These are phyloP conservation scores for Fusarium longipes DNA, from an alignment of 2,329 filamentous ascomycete species.

Conservation along the genomic window DNA sequence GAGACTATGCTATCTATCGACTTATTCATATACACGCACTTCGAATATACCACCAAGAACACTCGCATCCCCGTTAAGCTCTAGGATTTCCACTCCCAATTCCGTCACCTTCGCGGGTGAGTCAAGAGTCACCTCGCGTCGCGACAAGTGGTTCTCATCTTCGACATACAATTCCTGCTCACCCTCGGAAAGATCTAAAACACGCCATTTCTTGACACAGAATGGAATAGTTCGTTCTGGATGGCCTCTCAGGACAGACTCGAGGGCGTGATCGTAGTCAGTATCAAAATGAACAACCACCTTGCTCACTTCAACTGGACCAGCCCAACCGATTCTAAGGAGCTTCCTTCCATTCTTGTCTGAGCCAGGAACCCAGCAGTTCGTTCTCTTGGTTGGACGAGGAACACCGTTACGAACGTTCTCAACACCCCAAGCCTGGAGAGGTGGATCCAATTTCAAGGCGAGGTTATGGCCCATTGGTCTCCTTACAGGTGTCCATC, in stretches of 20 bases:
- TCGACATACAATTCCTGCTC: background rate
- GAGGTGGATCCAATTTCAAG: background rate
- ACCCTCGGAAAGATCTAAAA: background rate
- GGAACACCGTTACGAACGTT: constrained; percentile 10
- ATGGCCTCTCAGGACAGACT: constrained; percentile 15
- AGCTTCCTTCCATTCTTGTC: background rate
- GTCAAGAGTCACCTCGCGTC: background rate
- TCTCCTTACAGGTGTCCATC: constrained; percentile 13
- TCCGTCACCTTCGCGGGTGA: background rate
- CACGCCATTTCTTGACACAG: constrained; percentile 16
- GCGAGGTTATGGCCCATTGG: constrained; percentile 13
- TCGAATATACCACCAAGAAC: constrained; percentile 13
- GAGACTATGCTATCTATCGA: fast-evolving
- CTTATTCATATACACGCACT: constrained; percentile 5
- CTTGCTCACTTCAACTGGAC: background rate
- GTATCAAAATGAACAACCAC: constrained; percentile 10
- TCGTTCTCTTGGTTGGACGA: constrained; percentile 5
- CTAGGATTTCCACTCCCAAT: constrained; percentile 7
- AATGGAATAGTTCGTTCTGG: constrained; percentile 14
- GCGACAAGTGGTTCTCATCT: constrained; percentile 10
- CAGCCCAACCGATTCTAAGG: background rate
- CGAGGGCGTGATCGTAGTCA: constrained; percentile 19
- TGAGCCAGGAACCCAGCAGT: constrained; percentile 8
- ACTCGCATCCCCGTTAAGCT: background rate
- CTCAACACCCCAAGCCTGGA: background rate